Base-by-base conservation (phyloP, 768 basidiomycete species). In the Infundibulicybe gibba region DNA sequence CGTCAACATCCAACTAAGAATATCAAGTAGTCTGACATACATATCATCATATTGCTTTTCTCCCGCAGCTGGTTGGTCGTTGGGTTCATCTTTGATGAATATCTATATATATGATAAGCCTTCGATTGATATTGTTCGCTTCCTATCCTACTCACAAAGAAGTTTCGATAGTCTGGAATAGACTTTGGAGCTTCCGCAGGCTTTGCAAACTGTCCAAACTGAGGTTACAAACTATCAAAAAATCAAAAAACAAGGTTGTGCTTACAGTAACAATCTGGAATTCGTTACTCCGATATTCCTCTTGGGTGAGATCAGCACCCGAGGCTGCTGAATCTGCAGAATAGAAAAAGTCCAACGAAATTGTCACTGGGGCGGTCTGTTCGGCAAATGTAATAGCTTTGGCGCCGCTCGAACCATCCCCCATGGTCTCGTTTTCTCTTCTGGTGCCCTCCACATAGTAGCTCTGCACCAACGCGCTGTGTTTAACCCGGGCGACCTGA, bases 31-130 rank as follows among this genome's bases (percentile, higher is more conserved):
- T 33, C 25, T 15, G 2, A 39, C 49, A 34, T 51, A 51, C 49
- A 37, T 41, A 16, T 51, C 49, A 16, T 47, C 49, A n/a, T n/a
- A 51, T 40, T 47, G 32, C 3, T 44, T 32, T 8, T 32, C 43
- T 19, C 43, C 49, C 5, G 44, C 47, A 15, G 30, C 43, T 32
- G 40, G 43, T 19, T 21, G 17, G 15, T 14, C 10, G 6, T 21
- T 37, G 35, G 44, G 43, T 13, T 20, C 25, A 21, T 49, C 49
- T 33, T 49, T 43, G 13, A 49, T 19, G 34, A 49, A 49, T 15
- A 49, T 45, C 49, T 49, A 35, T 6, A 25, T 17, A 25, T 30
- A 2, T 6, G 5, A n/a, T n/a, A n/a, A n/a, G n/a, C n/a, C 16
- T 25, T 34, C 10, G 3, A 10, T 14, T 38, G 35, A 19, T n/a